These are phyloP conservation scores for Blakeslea trispora DNA, from an alignment of 371 early-diverging fungal species.

Conservation along the genomic window DNA sequence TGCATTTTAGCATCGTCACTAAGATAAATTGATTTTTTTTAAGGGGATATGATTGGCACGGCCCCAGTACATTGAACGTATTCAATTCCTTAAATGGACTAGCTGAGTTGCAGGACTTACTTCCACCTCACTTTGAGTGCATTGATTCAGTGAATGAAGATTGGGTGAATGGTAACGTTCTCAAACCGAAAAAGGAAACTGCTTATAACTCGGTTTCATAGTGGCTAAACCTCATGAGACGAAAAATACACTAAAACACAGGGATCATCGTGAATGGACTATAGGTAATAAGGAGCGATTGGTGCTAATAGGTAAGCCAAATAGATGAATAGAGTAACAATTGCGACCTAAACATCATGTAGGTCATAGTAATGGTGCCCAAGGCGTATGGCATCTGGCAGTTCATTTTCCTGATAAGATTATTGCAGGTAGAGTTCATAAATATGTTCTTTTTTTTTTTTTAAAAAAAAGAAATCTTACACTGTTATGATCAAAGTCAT, in stretches of 20 bases:
- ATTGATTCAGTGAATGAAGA: constrained; percentile 12
- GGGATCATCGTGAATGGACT: constrained; percentile 18
- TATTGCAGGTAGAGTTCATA: constrained; percentile 51
- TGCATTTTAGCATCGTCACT: background rate
- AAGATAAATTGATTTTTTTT: background rate
- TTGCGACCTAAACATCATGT: background rate
- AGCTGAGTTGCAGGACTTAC: constrained; percentile 9
- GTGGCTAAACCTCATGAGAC: constrained; percentile 20
- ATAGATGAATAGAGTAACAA: background rate
- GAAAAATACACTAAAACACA: constrained; percentile 4
- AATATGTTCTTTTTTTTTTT: no score
- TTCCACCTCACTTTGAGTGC: constrained; percentile 24
- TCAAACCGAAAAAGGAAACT: no score
- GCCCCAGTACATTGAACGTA: constrained; percentile 47
- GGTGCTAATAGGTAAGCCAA: constrained; percentile 26
- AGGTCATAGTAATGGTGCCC: constrained; percentile 79
- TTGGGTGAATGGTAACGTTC: constrained; percentile 22
- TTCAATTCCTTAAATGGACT: constrained; percentile 37
- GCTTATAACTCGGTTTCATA: background rate
- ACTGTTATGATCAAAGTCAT: constrained; percentile 36
- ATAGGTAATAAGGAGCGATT: constrained; percentile 19
- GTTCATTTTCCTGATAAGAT: constrained; percentile 70
- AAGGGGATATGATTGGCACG: constrained; percentile 65
- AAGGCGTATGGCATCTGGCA: constrained; percentile 72
- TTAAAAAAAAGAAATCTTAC: background rate